Base-by-base conservation (phyloP, 2,329 filamentous ascomycete genomes). In the Apiospora marii region DNA sequence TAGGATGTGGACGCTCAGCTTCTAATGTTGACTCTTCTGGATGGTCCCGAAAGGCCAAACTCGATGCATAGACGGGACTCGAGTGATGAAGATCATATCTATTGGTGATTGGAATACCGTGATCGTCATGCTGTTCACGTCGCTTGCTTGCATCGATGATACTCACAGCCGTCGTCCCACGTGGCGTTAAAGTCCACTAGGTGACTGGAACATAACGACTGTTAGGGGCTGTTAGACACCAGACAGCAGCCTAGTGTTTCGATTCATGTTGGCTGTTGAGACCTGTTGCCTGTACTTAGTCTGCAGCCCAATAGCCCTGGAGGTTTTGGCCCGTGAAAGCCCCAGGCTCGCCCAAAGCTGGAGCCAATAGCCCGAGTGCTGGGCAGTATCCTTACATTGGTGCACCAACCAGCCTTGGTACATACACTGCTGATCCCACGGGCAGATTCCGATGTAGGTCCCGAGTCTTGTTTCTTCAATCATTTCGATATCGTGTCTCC, bases 401-500 rank as follows among this genome's bases (percentile, higher is more conserved):
- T 61, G 53, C 53, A 37, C 53, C 53, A 37, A 37, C 53, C 53
- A 61, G 14, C 19, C 22, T 19, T 30, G 27, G 53, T 53, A 16
- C 49, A 34, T 37, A 61, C 53, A 37, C 30, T 41, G 53, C 53
- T 61, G 53, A 61, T 61, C 53, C 53, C 19, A 30, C 53, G 27
- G 53, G 7, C 34, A 34, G 22, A 61, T 37, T 61, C 53, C 53
- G 53, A 61, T 61, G 53, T 61, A 61, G 53, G 53, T 61, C 19
- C 53, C 53, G 19, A 61, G 30, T 61, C 53, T 61, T 37, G 58
- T 64, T 64, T 64, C 58, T 64, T 41, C 5, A 64, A 41, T 64
- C 58, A 37, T 41, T 64, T 41, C 41, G 58, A 64, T 64, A 64
- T 64, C 30, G 34, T 41, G 58, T 64, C 58, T 64, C 58, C 58